A percentile compares a stretch with the other conserved stretches of the same genome.
phyloP scores from a whole-genome alignment of 2,329 filamentous ascomycete species.

The Calonectria montana region DNA sequence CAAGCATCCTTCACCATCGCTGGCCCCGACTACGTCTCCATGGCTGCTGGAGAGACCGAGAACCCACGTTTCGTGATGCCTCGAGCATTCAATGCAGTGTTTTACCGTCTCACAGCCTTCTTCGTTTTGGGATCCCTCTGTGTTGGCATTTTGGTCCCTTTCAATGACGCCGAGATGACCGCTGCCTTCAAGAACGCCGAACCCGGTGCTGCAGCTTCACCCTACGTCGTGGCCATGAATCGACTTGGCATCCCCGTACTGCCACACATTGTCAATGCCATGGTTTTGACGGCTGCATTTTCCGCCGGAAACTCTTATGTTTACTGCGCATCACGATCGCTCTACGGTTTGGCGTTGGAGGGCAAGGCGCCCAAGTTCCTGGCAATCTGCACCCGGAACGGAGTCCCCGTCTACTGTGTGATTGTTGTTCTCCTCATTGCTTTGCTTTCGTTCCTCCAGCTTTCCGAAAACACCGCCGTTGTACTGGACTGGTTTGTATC shows the following conservation, averaged over 20 bases:
- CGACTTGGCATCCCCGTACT: constrained; percentile 71
- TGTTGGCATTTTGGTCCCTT: constrained; percentile 78
- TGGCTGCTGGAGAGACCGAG: constrained; percentile 77
- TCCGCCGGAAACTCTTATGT: constrained; percentile 74
- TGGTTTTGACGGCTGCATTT: constrained; percentile 74
- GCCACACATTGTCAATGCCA: constrained; percentile 79
- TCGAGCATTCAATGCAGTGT: constrained; percentile 81
- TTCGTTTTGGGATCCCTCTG: constrained; percentile 80
- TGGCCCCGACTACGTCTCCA: constrained; percentile 75
- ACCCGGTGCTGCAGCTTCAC: constrained; percentile 76
- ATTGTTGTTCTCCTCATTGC: constrained; percentile 73
- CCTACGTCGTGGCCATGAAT: constrained; percentile 76
- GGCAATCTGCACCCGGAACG: constrained; percentile 68
- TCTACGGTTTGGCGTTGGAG: constrained; percentile 76
- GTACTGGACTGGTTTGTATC: constrained; percentile 81
- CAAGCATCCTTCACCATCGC: constrained; percentile 76
- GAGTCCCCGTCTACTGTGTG: constrained; percentile 82
- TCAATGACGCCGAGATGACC: constrained; percentile 71
- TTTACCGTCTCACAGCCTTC: constrained; percentile 80
- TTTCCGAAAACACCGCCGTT: constrained; percentile 72
- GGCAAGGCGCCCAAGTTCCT: constrained; percentile 73
- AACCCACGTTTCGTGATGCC: constrained; percentile 78
- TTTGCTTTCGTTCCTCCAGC: constrained; percentile 78
- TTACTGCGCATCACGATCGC: constrained; percentile 75
- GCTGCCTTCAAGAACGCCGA: constrained; percentile 68